Evolutionary conservation across 805 yeast genomes (phyloP), one percentile per base, ranked within the genome.

Genomic region (Tetrapisispora nanseiensis): DNA sequence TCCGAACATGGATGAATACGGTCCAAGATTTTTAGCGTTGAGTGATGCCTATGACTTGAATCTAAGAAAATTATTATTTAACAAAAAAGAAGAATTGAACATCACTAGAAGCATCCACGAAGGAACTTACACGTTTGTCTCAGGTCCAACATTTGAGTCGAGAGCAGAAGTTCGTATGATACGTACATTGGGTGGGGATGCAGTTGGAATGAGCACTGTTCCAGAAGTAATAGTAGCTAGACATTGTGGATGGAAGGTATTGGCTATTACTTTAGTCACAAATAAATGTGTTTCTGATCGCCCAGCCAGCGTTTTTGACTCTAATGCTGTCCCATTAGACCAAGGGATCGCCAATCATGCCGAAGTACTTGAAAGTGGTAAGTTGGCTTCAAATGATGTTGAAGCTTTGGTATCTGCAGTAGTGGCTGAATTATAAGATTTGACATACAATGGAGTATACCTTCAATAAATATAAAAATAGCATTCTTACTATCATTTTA

Each of bases 171-270:
- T 82, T n/a, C 71, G 95, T 44, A 70, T 80, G 70, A 67, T 90
- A 37, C 62, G 78, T 46, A 51, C 66, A 6, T 49, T 82, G 23
- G 97, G 97, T 9, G 96, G 86, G 40, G 97, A 90, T 62, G 84
- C 92, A 0, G 97, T 89, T 2, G 97, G 97, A 4, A 90, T 90
- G 98, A 83, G 95, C 44, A 92, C 97, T 0, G 97, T 90, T 27
- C 97, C 98, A 0, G 98, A 90, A 63, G 95, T 86, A 2, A 77
- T 86, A 46, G 82, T 86, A 16, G 97, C 96, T 2, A 78, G 95
- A 59, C 97, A 92, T 61, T 74, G 80, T 45, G 95, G 89, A 1
- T 63, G 92, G 66, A 72, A 69, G 49, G 95, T 87, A 5, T 66
- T 90, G 47, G 97, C 97, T 0, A 61, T 90, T 33, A 82, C 92